Conservation (phyloP, 306 rosid genomes). For the Rubus idaeus region DNA sequence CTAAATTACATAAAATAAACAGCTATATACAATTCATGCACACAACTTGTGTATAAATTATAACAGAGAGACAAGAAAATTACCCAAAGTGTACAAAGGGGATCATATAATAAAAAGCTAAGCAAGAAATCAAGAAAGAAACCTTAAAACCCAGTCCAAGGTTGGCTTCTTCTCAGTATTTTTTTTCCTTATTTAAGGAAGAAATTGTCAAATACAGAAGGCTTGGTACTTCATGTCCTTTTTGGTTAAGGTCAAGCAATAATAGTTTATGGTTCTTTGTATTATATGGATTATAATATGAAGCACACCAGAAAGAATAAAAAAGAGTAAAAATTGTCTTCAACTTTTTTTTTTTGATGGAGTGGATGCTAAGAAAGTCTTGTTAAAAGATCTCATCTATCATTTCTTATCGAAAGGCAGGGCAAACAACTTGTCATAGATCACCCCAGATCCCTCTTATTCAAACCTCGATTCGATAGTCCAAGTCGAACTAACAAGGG, state of each 20-base stretch:
- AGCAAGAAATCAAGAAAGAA: constrained; percentile 27
- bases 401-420: not conserved
- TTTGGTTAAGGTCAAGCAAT: constrained; percentile 20
- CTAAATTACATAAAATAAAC: constrained; percentile 16
- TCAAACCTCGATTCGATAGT: not conserved
- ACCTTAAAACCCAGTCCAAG: constrained; percentile 56
- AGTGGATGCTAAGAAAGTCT: constrained; percentile 46
- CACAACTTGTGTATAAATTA: constrained; percentile 5
- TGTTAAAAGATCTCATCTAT: constrained; percentile 27
- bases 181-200: constrained; percentile 40
- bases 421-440: not conserved
- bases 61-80: constrained; percentile 5
- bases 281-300: constrained; percentile 15
- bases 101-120: constrained; percentile 33
- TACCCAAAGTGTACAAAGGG: constrained; percentile 26
- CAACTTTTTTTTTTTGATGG: constrained; percentile 49
- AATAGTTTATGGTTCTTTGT: constrained; percentile 17
- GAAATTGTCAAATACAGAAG: constrained; percentile 28
- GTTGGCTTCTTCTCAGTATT: constrained; percentile 40
- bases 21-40: constrained; percentile 2
- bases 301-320: constrained; percentile 17
- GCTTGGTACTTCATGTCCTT: constrained; percentile 29
- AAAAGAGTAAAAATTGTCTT: constrained; percentile 1
- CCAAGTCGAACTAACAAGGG: not conserved
- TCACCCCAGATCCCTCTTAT: not conserved